Base-by-base conservation (phyloP, 164 flowering plant species). In the Stephania japonica region DNA sequence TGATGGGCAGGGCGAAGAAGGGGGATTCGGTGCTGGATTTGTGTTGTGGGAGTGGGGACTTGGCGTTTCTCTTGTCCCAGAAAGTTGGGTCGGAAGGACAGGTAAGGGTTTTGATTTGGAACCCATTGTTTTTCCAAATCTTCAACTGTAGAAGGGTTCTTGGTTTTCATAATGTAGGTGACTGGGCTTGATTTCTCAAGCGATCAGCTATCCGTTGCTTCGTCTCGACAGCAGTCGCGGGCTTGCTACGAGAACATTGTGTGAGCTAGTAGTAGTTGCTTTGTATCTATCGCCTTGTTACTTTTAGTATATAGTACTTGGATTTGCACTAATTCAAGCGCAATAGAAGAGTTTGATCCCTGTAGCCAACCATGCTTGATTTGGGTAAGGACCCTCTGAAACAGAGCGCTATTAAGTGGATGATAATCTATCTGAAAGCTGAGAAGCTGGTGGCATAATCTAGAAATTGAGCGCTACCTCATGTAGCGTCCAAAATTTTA, bases 1-100 rank as follows among this genome's bases (percentile, higher is more conserved):
- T 16, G 21, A 10, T 56, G 62, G 62, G 73, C 81, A 93, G 99
- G 56, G 92, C 91, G 0, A 89, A 84, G 73, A 81, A 21, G 67
- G 98, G 98, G 65, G 90, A 89, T 62, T 32, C 59, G 38, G 98
- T 86, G 78, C 81, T 95, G 87, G 99, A 93, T 83, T 80, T 95
- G 83, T 95, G 99, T 66, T 95, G 99, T 83, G 97, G 97, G 62
- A 95, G 97, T 83, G 99, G 99, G 32, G 99, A 95, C 84, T 85
- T 93, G 78, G 81, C 97, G 6, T 93, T 93, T 80, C 96, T 91
- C 47, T 79, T 95, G 84, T 93, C 99, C 24, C 85, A 89, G 83
- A 93, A 87, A 83, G 90, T 95, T 76, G 97, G 99, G 16, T 13
- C 76, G 41, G 53, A 72, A 50, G 97, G 98, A 73, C 82, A 88